Percentiles rank a stretch among this genome's conserved stretches.
phyloP scores from a whole-genome alignment of 73 alveolate genomes.

The Effrenium voratum region DNA sequence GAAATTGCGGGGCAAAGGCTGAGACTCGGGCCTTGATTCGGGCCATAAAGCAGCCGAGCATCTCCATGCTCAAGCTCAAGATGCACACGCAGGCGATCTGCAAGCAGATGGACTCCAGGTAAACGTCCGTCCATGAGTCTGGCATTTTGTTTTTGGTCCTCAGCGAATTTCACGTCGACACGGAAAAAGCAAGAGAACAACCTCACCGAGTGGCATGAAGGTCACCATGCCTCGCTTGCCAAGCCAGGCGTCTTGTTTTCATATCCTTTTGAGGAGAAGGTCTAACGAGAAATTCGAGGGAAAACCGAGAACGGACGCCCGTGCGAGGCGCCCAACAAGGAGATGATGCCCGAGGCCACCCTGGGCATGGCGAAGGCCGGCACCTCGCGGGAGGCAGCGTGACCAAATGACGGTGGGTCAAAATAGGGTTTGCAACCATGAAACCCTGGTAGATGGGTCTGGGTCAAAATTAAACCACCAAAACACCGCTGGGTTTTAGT shows the following conservation, averaged over 20 bases:
- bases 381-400: neutral
- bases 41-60: neutral
- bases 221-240: slow-evolving; percentile 32
- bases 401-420: neutral
- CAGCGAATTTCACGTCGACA: neutral
- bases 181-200: neutral
- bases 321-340: slow-evolving; percentile 9
- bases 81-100: slow-evolving; percentile 62
- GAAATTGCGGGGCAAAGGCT: neutral
- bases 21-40: neutral
- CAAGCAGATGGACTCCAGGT: slow-evolving; percentile 35
- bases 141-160: slow-evolving; percentile 81
- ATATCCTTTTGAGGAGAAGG: neutral
- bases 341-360: slow-evolving; percentile 53
- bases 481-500: too few species aligned
- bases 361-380: slow-evolving; percentile 77
- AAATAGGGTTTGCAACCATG: too few species aligned
- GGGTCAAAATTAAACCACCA: too few species aligned
- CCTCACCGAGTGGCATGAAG: neutral
- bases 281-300: neutral
- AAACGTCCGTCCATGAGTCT: slow-evolving; percentile 80
- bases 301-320: neutral
- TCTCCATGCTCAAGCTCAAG: slow-evolving; percentile 73
- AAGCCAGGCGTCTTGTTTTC: neutral
- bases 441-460: too few species aligned